These are phyloP conservation scores for Somion occarium DNA, from an alignment of 1,284 basidiomycete species.

Conservation along the genomic window DNA sequence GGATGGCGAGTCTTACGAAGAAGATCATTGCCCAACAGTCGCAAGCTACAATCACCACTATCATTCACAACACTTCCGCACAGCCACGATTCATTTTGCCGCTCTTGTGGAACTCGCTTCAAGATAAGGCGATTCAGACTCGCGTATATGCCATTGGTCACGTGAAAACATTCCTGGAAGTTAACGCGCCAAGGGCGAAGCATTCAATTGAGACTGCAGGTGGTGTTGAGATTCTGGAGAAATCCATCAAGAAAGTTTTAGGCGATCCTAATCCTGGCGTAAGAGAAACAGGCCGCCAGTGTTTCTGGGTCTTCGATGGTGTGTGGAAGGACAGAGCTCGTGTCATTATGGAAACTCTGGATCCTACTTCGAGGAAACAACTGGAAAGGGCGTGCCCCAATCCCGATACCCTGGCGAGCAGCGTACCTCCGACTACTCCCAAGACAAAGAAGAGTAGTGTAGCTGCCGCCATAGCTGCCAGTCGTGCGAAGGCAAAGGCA, in stretches of 20 bases:
- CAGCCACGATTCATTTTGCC: constrained; percentile 70
- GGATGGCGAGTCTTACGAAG: constrained; percentile 94
- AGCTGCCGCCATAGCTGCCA: constrained; percentile 79
- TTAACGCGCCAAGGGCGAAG: constrained; percentile 62
- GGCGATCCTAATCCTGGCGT: constrained; percentile 80
- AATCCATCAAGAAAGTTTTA: constrained; percentile 67
- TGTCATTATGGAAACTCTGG: constrained; percentile 65
- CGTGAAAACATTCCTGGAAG: constrained; percentile 68
- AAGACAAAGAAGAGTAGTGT: constrained; percentile 68
- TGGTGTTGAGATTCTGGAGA: constrained; percentile 68
- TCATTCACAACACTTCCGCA: constrained; percentile 70
- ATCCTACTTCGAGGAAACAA: constrained; percentile 72
- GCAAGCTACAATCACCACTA: constrained; percentile 65
- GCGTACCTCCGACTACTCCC: constrained; percentile 46
- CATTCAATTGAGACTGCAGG: constrained; percentile 62
- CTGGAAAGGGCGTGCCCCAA: constrained; percentile 81
- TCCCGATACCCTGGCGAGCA: constrained; percentile 35
- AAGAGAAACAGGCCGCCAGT: constrained; percentile 65
- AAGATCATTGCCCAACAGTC: constrained; percentile 88
- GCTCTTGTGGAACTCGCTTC: constrained; percentile 67
- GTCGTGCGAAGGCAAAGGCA: constrained; percentile 77
- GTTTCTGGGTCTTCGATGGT: constrained; percentile 80
- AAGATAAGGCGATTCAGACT: constrained; percentile 83
- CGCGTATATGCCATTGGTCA: constrained; percentile 69
- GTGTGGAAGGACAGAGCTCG: constrained; percentile 73